Conservation (phyloP, 441 rosid genomes). For the Pelargonium citronellum region DNA sequence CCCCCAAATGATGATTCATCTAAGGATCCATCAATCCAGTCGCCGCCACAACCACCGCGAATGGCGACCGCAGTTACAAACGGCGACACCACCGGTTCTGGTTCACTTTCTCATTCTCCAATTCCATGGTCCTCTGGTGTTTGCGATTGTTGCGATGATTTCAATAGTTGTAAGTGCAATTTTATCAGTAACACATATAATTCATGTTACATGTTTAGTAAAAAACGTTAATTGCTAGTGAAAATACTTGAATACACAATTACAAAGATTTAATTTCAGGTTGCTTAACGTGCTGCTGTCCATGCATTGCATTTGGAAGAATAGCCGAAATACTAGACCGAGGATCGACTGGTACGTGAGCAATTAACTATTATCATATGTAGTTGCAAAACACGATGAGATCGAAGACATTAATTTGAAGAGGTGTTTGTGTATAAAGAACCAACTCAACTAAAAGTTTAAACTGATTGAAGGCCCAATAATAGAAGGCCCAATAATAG, state of each 20-base stretch:
- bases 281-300: slow-evolving; percentile 63
- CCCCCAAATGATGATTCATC: neutral
- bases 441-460: too few species aligned
- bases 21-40: too few species aligned
- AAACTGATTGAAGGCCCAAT: too few species aligned
- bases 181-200: neutral
- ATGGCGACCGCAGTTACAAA: too few species aligned
- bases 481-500: too few species aligned
- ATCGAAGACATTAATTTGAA: slow-evolving; percentile 6
- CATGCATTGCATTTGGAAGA: slow-evolving; percentile 61
- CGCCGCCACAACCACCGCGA: neutral
- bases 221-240: neutral
- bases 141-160: neutral
- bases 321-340: slow-evolving; percentile 57
- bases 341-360: slow-evolving; percentile 35
- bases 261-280: slow-evolving; percentile 30
- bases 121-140: neutral
- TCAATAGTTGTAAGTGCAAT: slow-evolving; percentile 4
- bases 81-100: neutral
- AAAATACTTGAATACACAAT: too few species aligned
- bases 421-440: too few species aligned
- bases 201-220: neutral
- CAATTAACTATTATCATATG: too few species aligned
- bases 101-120: neutral
- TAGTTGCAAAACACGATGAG: too few species aligned